Conservation (phyloP, 202 grass and related monocot genomes). For the Zizania palustris region DNA sequence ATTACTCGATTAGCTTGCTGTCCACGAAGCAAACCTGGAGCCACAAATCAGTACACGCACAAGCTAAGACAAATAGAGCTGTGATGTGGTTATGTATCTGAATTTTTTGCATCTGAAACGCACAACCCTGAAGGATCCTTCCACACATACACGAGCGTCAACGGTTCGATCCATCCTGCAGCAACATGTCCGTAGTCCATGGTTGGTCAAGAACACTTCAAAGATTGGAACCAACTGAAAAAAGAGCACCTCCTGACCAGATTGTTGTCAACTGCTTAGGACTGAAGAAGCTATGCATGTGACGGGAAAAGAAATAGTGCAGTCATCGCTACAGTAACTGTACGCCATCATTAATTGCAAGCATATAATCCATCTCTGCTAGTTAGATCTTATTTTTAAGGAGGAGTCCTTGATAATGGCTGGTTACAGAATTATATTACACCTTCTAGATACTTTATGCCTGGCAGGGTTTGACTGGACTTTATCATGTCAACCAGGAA, state of each 20-base stretch:
- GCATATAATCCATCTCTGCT: neutral
- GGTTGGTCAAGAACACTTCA: conserved; percentile 50
- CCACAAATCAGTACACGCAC: conserved; percentile 39
- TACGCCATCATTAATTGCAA: neutral
- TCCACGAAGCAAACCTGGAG: neutral
- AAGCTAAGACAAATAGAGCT: neutral
- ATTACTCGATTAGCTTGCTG: neutral
- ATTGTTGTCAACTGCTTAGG: conserved; percentile 39
- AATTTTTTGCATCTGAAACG: neutral
- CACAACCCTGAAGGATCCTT: conserved; percentile 6
- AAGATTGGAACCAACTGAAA: conserved; percentile 22
- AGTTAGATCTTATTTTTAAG: neutral
- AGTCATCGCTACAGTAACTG: neutral
- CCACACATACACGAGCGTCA: neutral
- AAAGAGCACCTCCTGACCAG: conserved; percentile 27
- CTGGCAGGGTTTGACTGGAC: neutral
- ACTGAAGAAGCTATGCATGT: neutral
- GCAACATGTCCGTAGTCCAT: conserved; percentile 9
- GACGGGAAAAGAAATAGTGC: neutral
- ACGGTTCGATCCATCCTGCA: neutral
- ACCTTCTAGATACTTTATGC: conserved; percentile 37
- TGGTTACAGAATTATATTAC: neutral
- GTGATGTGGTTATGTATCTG: neutral
- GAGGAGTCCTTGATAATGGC: neutral
- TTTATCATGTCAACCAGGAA: neutral